Evolutionary conservation across 2,329 filamentous ascomycete genomes (phyloP), one percentile per base, ranked within the genome.

Genomic region (Penicillium sp.): DNA sequence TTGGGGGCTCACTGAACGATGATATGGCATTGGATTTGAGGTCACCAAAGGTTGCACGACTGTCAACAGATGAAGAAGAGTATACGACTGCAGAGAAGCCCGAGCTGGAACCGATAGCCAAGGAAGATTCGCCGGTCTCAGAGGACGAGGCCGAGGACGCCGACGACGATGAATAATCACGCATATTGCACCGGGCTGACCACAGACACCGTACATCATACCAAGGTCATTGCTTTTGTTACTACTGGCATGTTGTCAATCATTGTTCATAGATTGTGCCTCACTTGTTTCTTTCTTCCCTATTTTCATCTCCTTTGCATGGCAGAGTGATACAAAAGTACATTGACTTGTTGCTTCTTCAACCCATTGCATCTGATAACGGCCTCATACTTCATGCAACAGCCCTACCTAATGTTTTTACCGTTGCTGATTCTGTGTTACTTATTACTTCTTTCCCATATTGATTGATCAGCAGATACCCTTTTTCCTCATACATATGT

Each of bases 31-130:
- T 49, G 16, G 66, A 71, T 33, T 60, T 67, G 38, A 65, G 70
- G 26, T 73, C 71, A 42, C 63, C 71, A 14, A 73, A 73, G 59
- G 64, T 72, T 46, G 65, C 68, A 55, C 72, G 69, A 54, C 55
- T 72, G 30, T 68, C 66, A 26, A 62, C 65, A 43, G 63, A 70
- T 18, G 57, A 61, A 35, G 60, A 66, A 35, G 60, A 66, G 14
- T 68, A 71, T 51, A 55, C 68, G 16, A 64, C 65, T 46, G 63
- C 63, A 33, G 43, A 47, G 8, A 75, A 74, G 58, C 68, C 70
- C 24, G 73, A 74, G 59, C 58, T 75, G 59, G 70, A 73, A 57
- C 62, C 62, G 40, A 59, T 62, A 23, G 47, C 61, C 26, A 66
- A 66, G 58, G 62, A 54, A 43, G 51, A 61, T 46, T 51, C 66